Conservation (phyloP, 805 yeast species). For the Cyberlindnera amylophila region DNA sequence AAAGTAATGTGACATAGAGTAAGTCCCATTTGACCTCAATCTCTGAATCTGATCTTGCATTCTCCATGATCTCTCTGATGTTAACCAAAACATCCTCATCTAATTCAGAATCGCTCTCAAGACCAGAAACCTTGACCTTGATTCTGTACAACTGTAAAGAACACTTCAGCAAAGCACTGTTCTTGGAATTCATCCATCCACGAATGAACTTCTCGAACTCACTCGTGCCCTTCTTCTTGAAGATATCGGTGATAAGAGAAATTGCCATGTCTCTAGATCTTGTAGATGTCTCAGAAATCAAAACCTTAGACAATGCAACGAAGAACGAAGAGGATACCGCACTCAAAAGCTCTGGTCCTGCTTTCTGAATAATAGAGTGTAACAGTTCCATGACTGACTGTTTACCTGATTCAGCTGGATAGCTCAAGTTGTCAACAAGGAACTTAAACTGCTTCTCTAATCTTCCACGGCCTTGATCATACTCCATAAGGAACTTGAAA, state of each 20-base stretch:
- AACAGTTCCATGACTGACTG: slow-evolving; percentile 88
- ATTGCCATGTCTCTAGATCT: slow-evolving; percentile 84
- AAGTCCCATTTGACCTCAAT: slow-evolving; percentile 68
- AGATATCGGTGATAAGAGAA: slow-evolving; percentile 50
- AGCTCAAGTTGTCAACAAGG: slow-evolving; percentile 73
- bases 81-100: slow-evolving; percentile 38
- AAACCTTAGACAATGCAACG: slow-evolving; percentile 72
- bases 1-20: slow-evolving; percentile 61
- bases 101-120: slow-evolving; percentile 39
- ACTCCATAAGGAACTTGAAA: slow-evolving; percentile 85
- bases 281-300: slow-evolving; percentile 72
- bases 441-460: slow-evolving; percentile 79
- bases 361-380: slow-evolving; percentile 62
- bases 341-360: slow-evolving; percentile 53
- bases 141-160: slow-evolving; percentile 71
- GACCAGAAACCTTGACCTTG: slow-evolving; percentile 39
- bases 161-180: slow-evolving; percentile 56
- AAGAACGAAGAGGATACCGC: slow-evolving; percentile 74
- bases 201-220: slow-evolving; percentile 34
- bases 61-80: slow-evolving; percentile 33
- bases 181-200: slow-evolving; percentile 60
- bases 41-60: slow-evolving; percentile 35
- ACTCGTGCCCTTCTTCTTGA: slow-evolving; percentile 43
- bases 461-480: slow-evolving; percentile 87
- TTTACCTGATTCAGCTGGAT: slow-evolving; percentile 83